A percentile compares a stretch with the other conserved stretches of the same genome.
phyloP scores from a whole-genome alignment of 2,329 filamentous ascomycete species.

The Capronia americana region DNA sequence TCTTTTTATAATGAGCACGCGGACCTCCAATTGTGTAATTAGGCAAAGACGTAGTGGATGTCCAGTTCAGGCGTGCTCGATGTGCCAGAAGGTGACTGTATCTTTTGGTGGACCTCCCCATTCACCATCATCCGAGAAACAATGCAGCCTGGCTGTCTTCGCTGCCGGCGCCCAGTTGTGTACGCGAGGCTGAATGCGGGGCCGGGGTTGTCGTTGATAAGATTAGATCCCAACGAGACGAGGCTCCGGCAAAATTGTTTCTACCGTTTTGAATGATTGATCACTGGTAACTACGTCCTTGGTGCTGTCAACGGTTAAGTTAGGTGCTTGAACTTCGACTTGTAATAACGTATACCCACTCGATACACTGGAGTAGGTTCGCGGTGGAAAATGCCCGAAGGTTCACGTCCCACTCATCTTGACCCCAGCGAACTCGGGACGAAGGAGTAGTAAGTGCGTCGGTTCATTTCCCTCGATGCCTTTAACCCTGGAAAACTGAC shows the following conservation, averaged over 20 bases:
- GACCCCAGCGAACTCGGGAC: conserved; percentile 83
- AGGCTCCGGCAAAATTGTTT: not conserved
- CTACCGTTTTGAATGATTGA: not conserved
- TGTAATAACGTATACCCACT: not conserved
- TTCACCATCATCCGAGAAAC: not conserved
- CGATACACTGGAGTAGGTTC: not conserved
- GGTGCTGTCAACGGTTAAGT: not conserved
- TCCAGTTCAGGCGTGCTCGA: not conserved
- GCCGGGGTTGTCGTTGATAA: not conserved
- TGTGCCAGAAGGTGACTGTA: not conserved
- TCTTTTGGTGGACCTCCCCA: not conserved
- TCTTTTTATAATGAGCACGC: not conserved
- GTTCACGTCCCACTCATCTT: conserved; percentile 66
- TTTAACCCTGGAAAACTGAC: not conserved
- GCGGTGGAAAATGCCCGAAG: not conserved
- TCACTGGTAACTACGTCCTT: not conserved
- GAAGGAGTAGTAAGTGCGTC: conserved; percentile 77
- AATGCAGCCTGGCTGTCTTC: not conserved
- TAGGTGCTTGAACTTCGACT: too few relatives aligned
- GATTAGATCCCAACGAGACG: not conserved
- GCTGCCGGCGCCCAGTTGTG: too few relatives aligned
- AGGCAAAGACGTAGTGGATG: not conserved
- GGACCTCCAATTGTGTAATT: not conserved
- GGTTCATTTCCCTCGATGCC: not conserved
- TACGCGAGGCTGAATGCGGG: conserved; percentile 5